Percentiles rank a stretch among this genome's conserved stretches.
phyloP scores from a whole-genome alignment of 164 flowering plant genomes.

The Stephania japonica region DNA sequence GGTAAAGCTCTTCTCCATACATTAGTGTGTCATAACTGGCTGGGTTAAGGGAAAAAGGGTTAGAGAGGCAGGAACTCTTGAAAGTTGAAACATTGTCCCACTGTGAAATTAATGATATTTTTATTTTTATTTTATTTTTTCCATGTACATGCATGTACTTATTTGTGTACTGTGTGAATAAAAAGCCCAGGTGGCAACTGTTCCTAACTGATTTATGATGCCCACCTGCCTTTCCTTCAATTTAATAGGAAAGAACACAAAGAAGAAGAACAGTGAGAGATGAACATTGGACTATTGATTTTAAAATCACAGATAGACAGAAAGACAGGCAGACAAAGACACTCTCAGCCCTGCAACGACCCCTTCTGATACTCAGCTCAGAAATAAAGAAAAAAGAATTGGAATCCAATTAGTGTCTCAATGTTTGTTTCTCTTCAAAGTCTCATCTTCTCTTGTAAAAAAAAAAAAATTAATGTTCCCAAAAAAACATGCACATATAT shows the following conservation, averaged over 20 bases:
- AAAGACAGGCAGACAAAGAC: background rate
- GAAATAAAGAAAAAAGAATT: constrained; percentile 6
- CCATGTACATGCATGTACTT: no score
- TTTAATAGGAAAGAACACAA: background rate
- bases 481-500: no score
- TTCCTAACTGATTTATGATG: constrained; percentile 20
- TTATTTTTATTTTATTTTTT: no score
- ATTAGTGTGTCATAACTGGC: no score
- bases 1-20: no score
- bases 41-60: no score
- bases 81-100: no score
- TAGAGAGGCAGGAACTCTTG: no score
- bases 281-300: no score
- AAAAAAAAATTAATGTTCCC: no score
- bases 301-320: background rate
- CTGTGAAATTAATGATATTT: no score
- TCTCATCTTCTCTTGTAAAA: background rate
- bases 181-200: constrained; percentile 6
- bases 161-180: background rate
- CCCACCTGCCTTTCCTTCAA: constrained; percentile 13
- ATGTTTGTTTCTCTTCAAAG: background rate
- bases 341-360: constrained; percentile 17
- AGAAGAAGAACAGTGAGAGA: background rate
- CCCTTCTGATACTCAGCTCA: background rate
- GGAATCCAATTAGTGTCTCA: constrained; percentile 4